Evolutionary conservation across 2,329 filamentous ascomycete genomes (phyloP).

Genomic region (Orbilia blumenaviensis): DNA sequence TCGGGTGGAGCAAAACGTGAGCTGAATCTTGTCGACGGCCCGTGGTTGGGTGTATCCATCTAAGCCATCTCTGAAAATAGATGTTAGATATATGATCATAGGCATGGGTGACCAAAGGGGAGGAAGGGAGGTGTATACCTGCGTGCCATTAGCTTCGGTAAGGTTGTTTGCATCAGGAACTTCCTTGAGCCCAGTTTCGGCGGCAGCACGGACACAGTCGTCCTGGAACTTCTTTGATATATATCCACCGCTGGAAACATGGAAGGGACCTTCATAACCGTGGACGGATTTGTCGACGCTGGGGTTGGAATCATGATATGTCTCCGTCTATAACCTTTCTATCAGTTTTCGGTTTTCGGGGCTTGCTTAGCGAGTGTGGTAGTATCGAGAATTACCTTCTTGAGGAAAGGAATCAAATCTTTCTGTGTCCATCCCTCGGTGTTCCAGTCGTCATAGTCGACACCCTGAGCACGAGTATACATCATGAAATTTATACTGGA

Average conservation of each 20-base stretch:
- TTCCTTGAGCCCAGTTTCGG: constrained; percentile 62
- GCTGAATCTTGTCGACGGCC: constrained; percentile 69
- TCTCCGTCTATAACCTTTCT: constrained; percentile 48
- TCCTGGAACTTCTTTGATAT: constrained; percentile 62
- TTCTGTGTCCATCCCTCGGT: constrained; percentile 66
- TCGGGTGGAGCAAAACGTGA: constrained; percentile 67
- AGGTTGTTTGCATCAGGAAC: constrained; percentile 40
- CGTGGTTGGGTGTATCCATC: constrained; percentile 60
- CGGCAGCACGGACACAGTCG: constrained; percentile 66
- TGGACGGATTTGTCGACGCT: constrained; percentile 50
- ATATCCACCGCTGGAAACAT: constrained; percentile 66
- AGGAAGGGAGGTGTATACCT: background rate
- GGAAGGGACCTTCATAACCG: constrained; percentile 54
- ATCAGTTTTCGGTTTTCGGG: too few relatives aligned
- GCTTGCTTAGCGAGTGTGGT: too few relatives aligned
- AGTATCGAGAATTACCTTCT: constrained; percentile 62
- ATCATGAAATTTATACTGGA: constrained; percentile 71
- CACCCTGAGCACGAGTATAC: constrained; percentile 61
- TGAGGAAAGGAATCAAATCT: constrained; percentile 67
- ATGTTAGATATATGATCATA: background rate
- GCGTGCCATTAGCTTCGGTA: constrained; percentile 16
- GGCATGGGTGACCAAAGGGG: background rate
- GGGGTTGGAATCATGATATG: constrained; percentile 36
- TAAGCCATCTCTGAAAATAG: constrained; percentile 50
- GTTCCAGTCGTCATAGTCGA: constrained; percentile 67